Evolutionary conservation across 2,329 filamentous ascomycete species (phyloP).

Genomic region (Cordyceps javanica): DNA sequence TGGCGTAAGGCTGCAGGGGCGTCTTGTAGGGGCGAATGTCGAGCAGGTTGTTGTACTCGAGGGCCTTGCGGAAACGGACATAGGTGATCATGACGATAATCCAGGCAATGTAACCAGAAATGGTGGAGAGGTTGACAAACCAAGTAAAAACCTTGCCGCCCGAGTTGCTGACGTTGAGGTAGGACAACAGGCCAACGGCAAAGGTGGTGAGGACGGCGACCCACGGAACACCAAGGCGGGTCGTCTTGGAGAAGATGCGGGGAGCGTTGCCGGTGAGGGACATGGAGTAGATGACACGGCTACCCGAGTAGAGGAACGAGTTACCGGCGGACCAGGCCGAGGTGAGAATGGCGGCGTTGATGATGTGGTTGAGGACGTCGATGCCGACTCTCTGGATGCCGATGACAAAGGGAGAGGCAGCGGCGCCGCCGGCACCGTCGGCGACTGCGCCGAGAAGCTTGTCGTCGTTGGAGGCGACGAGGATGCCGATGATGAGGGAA

Average conservation of each 20-base stretch:
- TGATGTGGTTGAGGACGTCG: constrained; percentile 54
- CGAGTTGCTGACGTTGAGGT: constrained; percentile 59
- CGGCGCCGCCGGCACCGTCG: constrained; percentile 32
- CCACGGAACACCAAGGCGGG: constrained; percentile 55
- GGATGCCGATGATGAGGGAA: constrained; percentile 54
- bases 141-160: constrained; percentile 62
- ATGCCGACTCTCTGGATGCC: constrained; percentile 64
- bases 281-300: constrained; percentile 64
- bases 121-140: constrained; percentile 65
- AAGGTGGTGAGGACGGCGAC: constrained; percentile 47
- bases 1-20: constrained; percentile 54
- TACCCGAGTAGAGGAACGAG: constrained; percentile 60
- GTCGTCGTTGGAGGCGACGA: constrained; percentile 59
- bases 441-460: constrained; percentile 53
- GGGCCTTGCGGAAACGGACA: constrained; percentile 52
- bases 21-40: constrained; percentile 46
- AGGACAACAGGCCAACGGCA: constrained; percentile 59
- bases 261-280: constrained; percentile 62
- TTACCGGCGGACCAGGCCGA: constrained; percentile 59
- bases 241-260: constrained; percentile 52
- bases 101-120: constrained; percentile 56
- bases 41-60: constrained; percentile 45
- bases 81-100: constrained; percentile 53
- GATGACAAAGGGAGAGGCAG: constrained; percentile 57
- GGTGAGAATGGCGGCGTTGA: constrained; percentile 63